Base-by-base conservation (phyloP, 1,284 basidiomycete genomes). In the Rhodotorula sp. region DNA sequence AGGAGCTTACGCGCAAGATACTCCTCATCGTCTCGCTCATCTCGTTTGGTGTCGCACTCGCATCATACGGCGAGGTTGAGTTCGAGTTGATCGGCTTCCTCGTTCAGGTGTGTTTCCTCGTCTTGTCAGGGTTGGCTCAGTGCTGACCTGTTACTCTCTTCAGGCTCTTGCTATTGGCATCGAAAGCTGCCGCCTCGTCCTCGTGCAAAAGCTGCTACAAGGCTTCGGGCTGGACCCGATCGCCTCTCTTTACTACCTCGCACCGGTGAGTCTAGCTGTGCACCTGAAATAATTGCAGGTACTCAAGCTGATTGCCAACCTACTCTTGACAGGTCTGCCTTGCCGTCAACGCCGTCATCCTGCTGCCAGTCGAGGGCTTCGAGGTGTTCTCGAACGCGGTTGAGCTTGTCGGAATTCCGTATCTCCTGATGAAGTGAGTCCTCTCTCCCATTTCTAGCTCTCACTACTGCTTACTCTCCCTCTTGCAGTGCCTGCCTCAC, bases 161-260 rank as follows among this genome's bases (percentile, higher is more conserved):
- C 59, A 61, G 59, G 59, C 59, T 27, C 66, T 77, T 55, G 77
- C 66, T 46, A 76, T 76, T 60, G 79, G 88, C 85, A 94, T 94
- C 75, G 92, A 94, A 81, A 89, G 90, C 3, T 91, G 90, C 46
- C 88, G 94, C 60, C 86, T 98, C 27, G 93, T 98, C 55, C 94
- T 98, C 90, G 96, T 98, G 74, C 90, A 98, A 81, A 88, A 95
- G 67, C 87, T 98, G 53, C 85, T 98, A 4, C 94, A 98, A 81
- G 94, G 94, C 84, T 96, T 80, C 95, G 97, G 84, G 92, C 62
- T 71, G 47, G 68, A 62, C 59, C 65, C 62, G 34, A 70, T 69
- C 53, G 62, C 63, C 34, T 96, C 92, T 46, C 84, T 98, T 66
- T 92, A 97, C 83, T 98, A 96, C 84, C 80, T 79, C 70, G 77